Evolutionary conservation across 371 early-diverging fungal genomes (phyloP), one percentile per base, ranked within the genome.

Genomic region (Rhizopus stolonifer): DNA sequence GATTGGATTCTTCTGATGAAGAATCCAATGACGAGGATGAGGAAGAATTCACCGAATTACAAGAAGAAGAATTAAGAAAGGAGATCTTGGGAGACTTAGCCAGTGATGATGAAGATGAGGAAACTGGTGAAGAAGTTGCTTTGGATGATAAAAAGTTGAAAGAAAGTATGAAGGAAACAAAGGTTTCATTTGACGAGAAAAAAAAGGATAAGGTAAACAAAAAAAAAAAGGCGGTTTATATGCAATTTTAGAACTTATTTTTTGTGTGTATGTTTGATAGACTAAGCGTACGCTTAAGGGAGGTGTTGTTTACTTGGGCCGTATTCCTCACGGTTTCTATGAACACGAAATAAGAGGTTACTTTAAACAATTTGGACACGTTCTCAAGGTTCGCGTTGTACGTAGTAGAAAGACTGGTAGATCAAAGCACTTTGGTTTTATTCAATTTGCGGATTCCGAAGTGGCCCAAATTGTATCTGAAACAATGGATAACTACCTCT

Each of bases 261-360:
- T 22, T 8, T 11, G 11, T 15, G 24, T 18, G 1, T 50, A 23
- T 23, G 17, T 25, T 38, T 14, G 13, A 36, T 13, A 23, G 21
- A 18, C 36, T 21, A 57, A 4, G 6, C 14, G 68, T 18, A 64
- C 71, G 21, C 15, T 18, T 8, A 23, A 26, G 11, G 22, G 51
- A 51, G 94, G 95, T 52, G 90, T 91, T 14, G 68, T 95, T 13
- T 95, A 91, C 63, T 66, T 97, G 39, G 92, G 94, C 31, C 87
- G 91, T 49, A 88, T 97, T 49, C 98, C 98, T 5, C 92, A 94
- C 55, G 95, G 95, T n/a, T 96, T 97, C 70, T 91, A 94, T 70
- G 98, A 97, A 67, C 69, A 84, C 14, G 86, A 94, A 65, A 93
- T 97, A 92, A 57, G 65, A 46, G 73, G 69, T 0, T 97, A 97